A percentile compares a stretch with the other conserved stretches of the same genome.
Conservation (phyloP, 129 eudicot genomes). For the Arctium lappa region DNA sequence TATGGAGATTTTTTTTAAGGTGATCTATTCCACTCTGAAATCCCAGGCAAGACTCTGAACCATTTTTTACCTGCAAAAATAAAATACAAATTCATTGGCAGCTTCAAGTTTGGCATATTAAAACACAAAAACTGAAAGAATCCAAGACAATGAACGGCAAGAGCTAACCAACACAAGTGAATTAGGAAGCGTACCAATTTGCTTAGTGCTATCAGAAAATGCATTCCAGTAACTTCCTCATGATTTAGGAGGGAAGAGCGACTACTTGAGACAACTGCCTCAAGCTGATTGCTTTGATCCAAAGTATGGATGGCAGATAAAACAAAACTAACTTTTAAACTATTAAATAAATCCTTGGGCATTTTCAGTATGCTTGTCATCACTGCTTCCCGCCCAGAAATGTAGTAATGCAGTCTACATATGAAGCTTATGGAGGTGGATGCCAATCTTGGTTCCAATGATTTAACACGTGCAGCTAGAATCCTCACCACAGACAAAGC, state of each 20-base stretch:
- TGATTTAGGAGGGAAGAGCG: slow-evolving; percentile 54
- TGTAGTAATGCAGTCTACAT: slow-evolving; percentile 58
- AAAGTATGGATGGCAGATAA: slow-evolving; percentile 79
- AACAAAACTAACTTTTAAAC: slow-evolving; percentile 79
- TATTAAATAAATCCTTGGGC: slow-evolving; percentile 69
- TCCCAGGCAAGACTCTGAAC: slow-evolving; percentile 41
- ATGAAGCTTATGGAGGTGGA: slow-evolving; percentile 61
- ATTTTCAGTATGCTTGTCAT: slow-evolving; percentile 64
- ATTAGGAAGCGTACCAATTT: slow-evolving; percentile 61
- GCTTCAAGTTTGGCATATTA: slow-evolving; percentile 18
- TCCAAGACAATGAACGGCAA: not conserved
- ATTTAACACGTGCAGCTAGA: slow-evolving; percentile 56
- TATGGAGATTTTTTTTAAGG: slow-evolving; percentile 70
- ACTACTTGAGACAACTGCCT: slow-evolving; percentile 71
- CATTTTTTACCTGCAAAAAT: slow-evolving; percentile 59
- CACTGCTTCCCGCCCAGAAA: slow-evolving; percentile 69
- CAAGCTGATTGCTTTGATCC: slow-evolving; percentile 69
- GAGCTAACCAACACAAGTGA: not conserved
- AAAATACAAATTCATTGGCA: not conserved
- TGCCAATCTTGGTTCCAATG: slow-evolving; percentile 54
- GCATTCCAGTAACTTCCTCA: slow-evolving; percentile 73
- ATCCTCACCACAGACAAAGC: slow-evolving; percentile 60
- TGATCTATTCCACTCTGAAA: slow-evolving; percentile 72
- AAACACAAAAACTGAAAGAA: not conserved
- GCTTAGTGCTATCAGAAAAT: slow-evolving; percentile 60